Percentiles rank a stretch among this genome's conserved stretches.
These are phyloP conservation scores for Ramularia collo-cygni DNA, from an alignment of 2,329 filamentous ascomycete genomes.

Conservation along the genomic window DNA sequence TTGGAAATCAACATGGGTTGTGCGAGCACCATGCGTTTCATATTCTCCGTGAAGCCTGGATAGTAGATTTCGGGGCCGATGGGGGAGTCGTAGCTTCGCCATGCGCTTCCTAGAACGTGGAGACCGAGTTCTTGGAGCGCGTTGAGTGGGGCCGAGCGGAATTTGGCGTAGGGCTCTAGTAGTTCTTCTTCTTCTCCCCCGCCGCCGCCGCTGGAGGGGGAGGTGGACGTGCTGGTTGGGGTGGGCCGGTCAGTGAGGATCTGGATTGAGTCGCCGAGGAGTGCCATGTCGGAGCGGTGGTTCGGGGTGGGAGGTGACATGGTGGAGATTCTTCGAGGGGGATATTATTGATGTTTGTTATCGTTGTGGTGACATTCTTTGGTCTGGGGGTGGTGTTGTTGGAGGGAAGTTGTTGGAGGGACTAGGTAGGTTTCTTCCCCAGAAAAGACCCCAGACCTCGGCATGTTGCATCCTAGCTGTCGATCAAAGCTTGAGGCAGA, in stretches of 20 bases:
- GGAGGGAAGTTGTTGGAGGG: too few species aligned
- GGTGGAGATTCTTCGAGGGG: background rate
- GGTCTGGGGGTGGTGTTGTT: too few species aligned
- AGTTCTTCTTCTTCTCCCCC: slow-evolving; percentile 68
- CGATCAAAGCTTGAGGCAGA: too few species aligned
- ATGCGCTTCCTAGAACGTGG: slow-evolving; percentile 87
- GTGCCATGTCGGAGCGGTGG: slow-evolving; percentile 36
- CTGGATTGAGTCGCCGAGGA: slow-evolving; percentile 39
- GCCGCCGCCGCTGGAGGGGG: too few species aligned
- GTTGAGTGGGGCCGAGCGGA: slow-evolving; percentile 64
- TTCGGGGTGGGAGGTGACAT: too few species aligned
- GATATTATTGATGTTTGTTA: background rate
- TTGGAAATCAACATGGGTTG: slow-evolving; percentile 68
- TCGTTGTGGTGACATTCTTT: background rate
- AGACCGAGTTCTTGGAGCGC: slow-evolving; percentile 91
- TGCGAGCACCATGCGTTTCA: slow-evolving; percentile 70
- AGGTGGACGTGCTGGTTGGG: too few species aligned
- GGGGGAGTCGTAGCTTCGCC: slow-evolving; percentile 86
- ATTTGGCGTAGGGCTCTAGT: slow-evolving; percentile 79
- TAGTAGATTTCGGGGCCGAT: slow-evolving; percentile 94
- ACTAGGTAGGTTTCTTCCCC: too few species aligned
- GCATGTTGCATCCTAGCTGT: too few species aligned
- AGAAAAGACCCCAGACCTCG: slow-evolving; percentile 1
- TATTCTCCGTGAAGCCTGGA: slow-evolving; percentile 80
- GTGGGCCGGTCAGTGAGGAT: slow-evolving; percentile 36